phyloP scores from a whole-genome alignment of 108 stramenopile species.

The Fistulifera solaris region DNA sequence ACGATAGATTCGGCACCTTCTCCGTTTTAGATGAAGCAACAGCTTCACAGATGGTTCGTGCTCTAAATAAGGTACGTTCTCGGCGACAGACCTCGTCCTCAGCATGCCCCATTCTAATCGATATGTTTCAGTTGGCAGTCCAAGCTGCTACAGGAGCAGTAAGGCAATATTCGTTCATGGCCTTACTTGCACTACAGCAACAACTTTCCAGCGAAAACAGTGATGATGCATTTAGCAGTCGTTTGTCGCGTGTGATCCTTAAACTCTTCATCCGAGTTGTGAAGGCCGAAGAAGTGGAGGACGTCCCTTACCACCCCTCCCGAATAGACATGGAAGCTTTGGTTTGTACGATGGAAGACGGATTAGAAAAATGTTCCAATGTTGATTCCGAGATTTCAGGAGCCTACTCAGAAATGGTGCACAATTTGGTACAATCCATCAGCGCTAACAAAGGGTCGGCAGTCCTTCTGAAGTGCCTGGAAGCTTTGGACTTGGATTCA shows the following conservation, averaged over 20 bases:
- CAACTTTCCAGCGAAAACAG: slow-evolving; percentile 19
- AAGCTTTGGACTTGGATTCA: slow-evolving; percentile 24
- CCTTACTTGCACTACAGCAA: slow-evolving; percentile 53
- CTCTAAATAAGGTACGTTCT: slow-evolving; percentile 59
- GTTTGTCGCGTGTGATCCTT: slow-evolving; percentile 50
- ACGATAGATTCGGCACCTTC: slow-evolving; percentile 40
- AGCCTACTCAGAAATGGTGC: slow-evolving; percentile 8
- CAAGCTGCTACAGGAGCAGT: slow-evolving; percentile 44
- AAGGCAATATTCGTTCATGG: slow-evolving; percentile 32
- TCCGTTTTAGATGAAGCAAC: slow-evolving; percentile 36
- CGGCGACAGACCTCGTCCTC: too few relatives aligned
- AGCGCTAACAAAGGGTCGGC: neutral
- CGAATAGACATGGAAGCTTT: slow-evolving; percentile 49
- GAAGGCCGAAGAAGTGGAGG: slow-evolving; percentile 37
- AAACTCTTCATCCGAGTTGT: slow-evolving; percentile 57
- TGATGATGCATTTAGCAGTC: slow-evolving; percentile 29
- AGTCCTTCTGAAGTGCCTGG: slow-evolving; percentile 8
- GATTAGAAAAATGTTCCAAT: slow-evolving; percentile 9
- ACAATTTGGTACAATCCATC: slow-evolving; percentile 3
- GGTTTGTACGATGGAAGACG: slow-evolving; percentile 35
- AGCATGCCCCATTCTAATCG: neutral
- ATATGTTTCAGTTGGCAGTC: slow-evolving; percentile 36
- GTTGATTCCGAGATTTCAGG: neutral
- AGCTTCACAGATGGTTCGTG: slow-evolving; percentile 46
- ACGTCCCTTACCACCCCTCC: slow-evolving; percentile 20